These are phyloP conservation scores for Solanum commersonii DNA, from an alignment of 257 asterid genomes.

Conservation along the genomic window DNA sequence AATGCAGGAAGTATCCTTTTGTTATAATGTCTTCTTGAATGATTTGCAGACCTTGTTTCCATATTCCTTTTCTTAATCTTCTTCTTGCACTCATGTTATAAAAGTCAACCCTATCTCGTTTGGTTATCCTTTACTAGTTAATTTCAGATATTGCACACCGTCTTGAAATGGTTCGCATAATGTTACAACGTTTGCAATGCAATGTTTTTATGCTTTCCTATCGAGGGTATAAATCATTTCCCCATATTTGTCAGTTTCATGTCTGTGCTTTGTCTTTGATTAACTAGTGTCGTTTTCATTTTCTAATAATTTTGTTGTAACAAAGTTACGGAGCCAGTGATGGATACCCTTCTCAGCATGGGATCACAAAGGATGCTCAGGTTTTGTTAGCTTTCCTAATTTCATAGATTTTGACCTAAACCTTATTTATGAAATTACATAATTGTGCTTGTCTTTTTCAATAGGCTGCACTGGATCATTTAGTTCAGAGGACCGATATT, in stretches of 20 bases:
- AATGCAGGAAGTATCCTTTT: constrained; percentile 99
- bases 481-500: constrained; percentile 80
- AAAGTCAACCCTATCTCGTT: background rate
- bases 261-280: background rate
- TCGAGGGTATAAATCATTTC: constrained; percentile 58
- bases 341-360: constrained; percentile 92
- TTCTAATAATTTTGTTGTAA: background rate
- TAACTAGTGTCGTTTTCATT: constrained; percentile 4
- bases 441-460: constrained; percentile 8
- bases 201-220: constrained; percentile 98
- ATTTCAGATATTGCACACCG: constrained; percentile 91
- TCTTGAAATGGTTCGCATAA: constrained; percentile 86
- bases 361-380: constrained; percentile 93
- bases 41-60: background rate
- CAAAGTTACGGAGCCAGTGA: constrained; percentile 97
- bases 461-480: constrained; percentile 96
- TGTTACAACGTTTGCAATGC: constrained; percentile 86
- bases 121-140: constrained; percentile 44
- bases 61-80: background rate
- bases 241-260: background rate
- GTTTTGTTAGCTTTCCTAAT: constrained; percentile 23
- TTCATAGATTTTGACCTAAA: background rate
- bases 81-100: background rate
- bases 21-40: background rate
- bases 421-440: background rate